A percentile compares a stretch with the other conserved stretches of the same genome.
phyloP scores from a whole-genome alignment of 305 asterid species.

The Ilex paraguariensis region DNA sequence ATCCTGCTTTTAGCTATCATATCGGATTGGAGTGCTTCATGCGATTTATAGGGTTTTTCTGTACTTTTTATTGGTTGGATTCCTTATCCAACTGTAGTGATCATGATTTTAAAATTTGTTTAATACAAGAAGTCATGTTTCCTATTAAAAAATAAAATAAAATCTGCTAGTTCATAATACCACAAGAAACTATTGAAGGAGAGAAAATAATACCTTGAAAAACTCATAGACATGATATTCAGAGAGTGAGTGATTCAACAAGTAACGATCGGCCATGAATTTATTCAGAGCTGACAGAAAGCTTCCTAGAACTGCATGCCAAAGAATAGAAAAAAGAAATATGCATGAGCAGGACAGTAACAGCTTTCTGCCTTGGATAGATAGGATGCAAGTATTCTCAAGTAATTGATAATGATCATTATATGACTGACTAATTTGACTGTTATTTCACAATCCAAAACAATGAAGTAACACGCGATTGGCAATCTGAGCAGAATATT shows the following conservation, averaged over 20 bases:
- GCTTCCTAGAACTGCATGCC: conserved; percentile 90
- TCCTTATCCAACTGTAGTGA: too few relatives aligned
- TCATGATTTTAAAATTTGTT: too few relatives aligned
- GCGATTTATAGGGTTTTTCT: too few relatives aligned
- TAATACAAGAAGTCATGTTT: too few relatives aligned
- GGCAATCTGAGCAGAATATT: background rate
- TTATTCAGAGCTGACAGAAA: conserved; percentile 82
- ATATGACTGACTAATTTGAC: too few relatives aligned
- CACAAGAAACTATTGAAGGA: background rate
- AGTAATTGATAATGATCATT: too few relatives aligned
- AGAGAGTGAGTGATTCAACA: conserved; percentile 55
- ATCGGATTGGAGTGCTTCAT: too few relatives aligned
- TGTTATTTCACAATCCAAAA: too few relatives aligned
- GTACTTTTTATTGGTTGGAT: too few relatives aligned
- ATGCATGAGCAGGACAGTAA: conserved; percentile 6
- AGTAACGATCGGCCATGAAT: conserved; percentile 80
- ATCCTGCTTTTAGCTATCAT: too few relatives aligned
- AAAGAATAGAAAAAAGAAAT: conserved; percentile 14
- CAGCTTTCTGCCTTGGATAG: background rate
- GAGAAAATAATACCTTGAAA: conserved; percentile 56
- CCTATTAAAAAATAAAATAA: too few relatives aligned
- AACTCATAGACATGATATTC: conserved; percentile 92
- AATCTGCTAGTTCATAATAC: too few relatives aligned
- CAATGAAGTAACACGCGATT: background rate
- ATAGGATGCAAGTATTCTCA: background rate